Evolutionary conservation across 371 early-diverging fungal genomes (phyloP).

Genomic region (Syncephalastrum racemosum): DNA sequence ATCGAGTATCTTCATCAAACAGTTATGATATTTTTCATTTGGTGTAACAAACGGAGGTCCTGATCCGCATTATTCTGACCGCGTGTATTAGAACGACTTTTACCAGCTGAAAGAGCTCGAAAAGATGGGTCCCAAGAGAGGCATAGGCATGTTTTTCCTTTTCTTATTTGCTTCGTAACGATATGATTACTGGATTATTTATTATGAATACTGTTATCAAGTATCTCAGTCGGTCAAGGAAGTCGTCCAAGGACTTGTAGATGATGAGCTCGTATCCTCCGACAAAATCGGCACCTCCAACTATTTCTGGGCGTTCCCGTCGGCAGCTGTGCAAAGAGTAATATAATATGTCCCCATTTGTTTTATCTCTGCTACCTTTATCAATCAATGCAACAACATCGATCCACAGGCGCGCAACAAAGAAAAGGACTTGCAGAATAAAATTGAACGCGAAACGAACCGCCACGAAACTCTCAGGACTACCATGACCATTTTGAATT

Average conservation of each 20-base stretch:
- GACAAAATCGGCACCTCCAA: conserved; percentile 94
- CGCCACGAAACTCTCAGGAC: too few relatives aligned
- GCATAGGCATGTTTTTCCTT: conserved; percentile 63
- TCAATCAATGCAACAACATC: not conserved
- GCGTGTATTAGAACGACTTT: conserved; percentile 52
- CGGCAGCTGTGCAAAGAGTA: conserved; percentile 45
- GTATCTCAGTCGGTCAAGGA: conserved; percentile 89
- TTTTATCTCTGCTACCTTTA: not conserved
- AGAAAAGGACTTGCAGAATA: conserved; percentile 17
- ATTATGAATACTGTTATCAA: conserved; percentile 12
- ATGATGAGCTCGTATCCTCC: conserved; percentile 82
- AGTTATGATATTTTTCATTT: conserved; percentile 41
- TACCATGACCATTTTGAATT: too few relatives aligned
- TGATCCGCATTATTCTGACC: conserved; percentile 2
- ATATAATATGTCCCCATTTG: too few relatives aligned
- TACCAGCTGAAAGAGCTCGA: conserved; percentile 91
- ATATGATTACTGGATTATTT: not conserved
- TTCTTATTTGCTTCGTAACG: too few relatives aligned
- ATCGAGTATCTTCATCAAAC: conserved; percentile 80
- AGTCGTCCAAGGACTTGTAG: conserved; percentile 85
- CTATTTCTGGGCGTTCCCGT: conserved; percentile 93
- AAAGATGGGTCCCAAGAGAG: conserved; percentile 87
- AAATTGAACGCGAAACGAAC: too few relatives aligned
- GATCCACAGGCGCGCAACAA: not conserved
- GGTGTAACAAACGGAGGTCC: not conserved